Evolutionary conservation across 768 basidiomycete species (phyloP), one percentile per base, ranked within the genome.

Genomic region (Pluteus cervinus): DNA sequence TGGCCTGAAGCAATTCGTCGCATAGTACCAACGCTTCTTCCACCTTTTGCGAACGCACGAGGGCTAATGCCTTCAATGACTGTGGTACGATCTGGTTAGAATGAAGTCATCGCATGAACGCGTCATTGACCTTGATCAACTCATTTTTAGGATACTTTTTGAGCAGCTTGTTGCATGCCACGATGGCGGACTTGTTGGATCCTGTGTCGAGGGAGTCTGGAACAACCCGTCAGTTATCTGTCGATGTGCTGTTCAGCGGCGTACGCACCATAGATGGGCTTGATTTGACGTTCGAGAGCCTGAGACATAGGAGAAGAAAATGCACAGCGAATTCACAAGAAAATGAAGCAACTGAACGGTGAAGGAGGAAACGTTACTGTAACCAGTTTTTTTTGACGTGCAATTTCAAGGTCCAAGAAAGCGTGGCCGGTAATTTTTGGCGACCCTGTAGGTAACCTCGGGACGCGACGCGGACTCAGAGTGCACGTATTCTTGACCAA

Each of bases 201-300:
- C 83, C 81, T 30, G 77, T 85, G 63, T 91, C 88, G 45, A 91
- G 68, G 31, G 88, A 81, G 71, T 91, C 88, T 91, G 55, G 3
- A 34, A 41, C 3, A 14, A 35, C 24, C 22, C 26, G 34, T 24
- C 31, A 36, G 30, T 32, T 25, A 32, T n/a, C 25, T 25, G 25
- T 14, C 36, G 24, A 34, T 37, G 39, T 26, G 12, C 29, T 21
- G 22, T 23, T 20, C n/a, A 33, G 33, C n/a, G n/a, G n/a, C n/a
- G n/a, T 44, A 46, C 73, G 49, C 37, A 87, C 87, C 87, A 55
- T 90, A 90, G 56, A 90, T 81, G 44, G 83, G 86, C 45, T 81
- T 80, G 56, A 89, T 75, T 63, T 90, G 87, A 50, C 87, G 81
- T 48, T 90, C 86, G 39, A 82, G 61, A 33, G 82, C 78, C 44